Conservation (phyloP, 495 filamentous ascomycete genomes). For the Talaromyces wortmannii region DNA sequence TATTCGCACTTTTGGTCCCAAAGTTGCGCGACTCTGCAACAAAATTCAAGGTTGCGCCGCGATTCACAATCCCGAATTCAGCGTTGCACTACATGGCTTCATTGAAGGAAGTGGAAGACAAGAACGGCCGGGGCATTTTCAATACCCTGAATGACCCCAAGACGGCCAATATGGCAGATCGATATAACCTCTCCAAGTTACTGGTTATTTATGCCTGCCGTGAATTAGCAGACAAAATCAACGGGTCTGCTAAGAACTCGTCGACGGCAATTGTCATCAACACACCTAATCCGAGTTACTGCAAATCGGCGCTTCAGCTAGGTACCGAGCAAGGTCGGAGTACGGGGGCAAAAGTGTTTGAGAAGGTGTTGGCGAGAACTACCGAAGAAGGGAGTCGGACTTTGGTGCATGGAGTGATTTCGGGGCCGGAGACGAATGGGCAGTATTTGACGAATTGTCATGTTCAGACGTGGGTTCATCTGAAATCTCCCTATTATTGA, state of each 20-base stretch:
- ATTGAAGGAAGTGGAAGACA: slow-evolving; percentile 11
- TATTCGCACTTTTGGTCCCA: slow-evolving; percentile 11
- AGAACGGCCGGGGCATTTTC: slow-evolving; percentile 10
- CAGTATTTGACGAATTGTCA: slow-evolving; percentile 27
- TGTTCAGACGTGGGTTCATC: slow-evolving; percentile 10
- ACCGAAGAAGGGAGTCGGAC: slow-evolving; percentile 30
- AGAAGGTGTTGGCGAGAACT: slow-evolving; percentile 22
- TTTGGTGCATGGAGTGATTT: slow-evolving; percentile 22
- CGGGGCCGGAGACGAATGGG: slow-evolving; percentile 21
- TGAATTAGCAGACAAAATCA: slow-evolving; percentile 15
- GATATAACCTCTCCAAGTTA: slow-evolving; percentile 22
- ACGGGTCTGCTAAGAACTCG: neutral
- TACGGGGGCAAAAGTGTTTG: slow-evolving; percentile 6
- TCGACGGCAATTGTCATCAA: slow-evolving; percentile 9
- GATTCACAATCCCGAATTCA: slow-evolving; percentile 15
- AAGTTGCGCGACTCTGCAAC: slow-evolving; percentile 20
- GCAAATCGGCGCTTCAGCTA: slow-evolving; percentile 8
- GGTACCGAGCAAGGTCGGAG: slow-evolving; percentile 1
- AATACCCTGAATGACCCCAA: slow-evolving; percentile 13
- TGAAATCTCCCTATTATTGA: too few relatives aligned
- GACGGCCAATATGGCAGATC: slow-evolving; percentile 18
- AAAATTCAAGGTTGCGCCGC: slow-evolving; percentile 14
- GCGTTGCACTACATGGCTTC: slow-evolving; percentile 15
- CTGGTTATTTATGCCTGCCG: slow-evolving; percentile 20
- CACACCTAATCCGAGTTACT: slow-evolving; percentile 14